A percentile compares a stretch with the other conserved stretches of the same genome.
Evolutionary conservation across 192 early-diverging fungal species (phyloP).

Genomic region (Mortierella alpina): DNA sequence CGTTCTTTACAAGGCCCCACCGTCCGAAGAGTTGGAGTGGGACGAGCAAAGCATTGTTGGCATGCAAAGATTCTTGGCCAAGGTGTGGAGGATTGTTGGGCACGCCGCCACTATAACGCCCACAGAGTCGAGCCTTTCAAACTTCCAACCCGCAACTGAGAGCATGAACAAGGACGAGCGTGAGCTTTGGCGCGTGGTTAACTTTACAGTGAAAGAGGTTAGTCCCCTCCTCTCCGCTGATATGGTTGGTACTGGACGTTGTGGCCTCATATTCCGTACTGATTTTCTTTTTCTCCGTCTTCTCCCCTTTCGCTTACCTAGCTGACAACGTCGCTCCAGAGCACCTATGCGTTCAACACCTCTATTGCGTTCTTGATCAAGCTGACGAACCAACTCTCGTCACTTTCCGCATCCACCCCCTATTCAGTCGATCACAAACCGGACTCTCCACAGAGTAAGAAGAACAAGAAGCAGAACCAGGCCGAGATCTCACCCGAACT

Average conservation of each 20-base stretch:
- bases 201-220: constrained; percentile 70
- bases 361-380: constrained; percentile 90
- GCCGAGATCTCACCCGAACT: constrained; percentile 54
- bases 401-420: constrained; percentile 3
- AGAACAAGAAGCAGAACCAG: constrained; percentile 9
- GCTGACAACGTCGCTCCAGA: constrained; percentile 50
- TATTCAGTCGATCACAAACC: background rate
- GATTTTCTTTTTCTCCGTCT: constrained; percentile 4
- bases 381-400: constrained; percentile 65
- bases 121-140: background rate
- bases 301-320: constrained; percentile 2
- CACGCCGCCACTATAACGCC: constrained; percentile 10
- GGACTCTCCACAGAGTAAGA: background rate
- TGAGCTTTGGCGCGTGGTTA: constrained; percentile 62
- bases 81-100: constrained; percentile 70
- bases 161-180: constrained; percentile 60
- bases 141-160: constrained; percentile 6
- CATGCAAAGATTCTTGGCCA: constrained; percentile 87
- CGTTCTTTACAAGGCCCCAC: constrained; percentile 89
- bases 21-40: constrained; percentile 91
- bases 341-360: constrained; percentile 78
- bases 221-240: background rate
- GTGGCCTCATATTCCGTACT: background rate
- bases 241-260: background rate
- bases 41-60: constrained; percentile 91